Evolutionary conservation across 2,329 filamentous ascomycete species (phyloP).

Genomic region (Gliomastix tumulicola): DNA sequence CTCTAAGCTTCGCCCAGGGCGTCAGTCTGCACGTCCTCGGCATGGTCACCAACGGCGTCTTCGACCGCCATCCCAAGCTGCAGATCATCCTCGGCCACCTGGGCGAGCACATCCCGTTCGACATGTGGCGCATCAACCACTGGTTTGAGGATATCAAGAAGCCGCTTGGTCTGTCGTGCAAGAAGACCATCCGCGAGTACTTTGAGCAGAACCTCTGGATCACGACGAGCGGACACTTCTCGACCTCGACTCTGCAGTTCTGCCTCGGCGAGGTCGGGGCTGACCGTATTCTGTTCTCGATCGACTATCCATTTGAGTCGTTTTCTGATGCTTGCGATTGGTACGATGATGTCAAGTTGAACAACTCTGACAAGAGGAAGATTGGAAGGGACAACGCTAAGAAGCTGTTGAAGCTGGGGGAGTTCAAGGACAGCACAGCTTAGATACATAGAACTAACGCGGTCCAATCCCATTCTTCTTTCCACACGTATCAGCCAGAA

Average conservation of each 20-base stretch:
- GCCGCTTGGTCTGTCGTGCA: slow-evolving; percentile 36
- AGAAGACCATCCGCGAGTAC: slow-evolving; percentile 43
- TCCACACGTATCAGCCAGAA: no score
- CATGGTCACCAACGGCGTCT: slow-evolving; percentile 42
- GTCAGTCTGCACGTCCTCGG: slow-evolving; percentile 51
- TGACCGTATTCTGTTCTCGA: slow-evolving; percentile 43
- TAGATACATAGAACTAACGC: no score
- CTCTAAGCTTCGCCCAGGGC: slow-evolving; percentile 50
- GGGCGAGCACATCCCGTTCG: slow-evolving; percentile 41
- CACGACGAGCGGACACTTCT: slow-evolving; percentile 50
- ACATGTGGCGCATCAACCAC: slow-evolving; percentile 42
- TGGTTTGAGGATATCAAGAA: slow-evolving; percentile 52
- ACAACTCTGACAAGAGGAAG: slow-evolving; percentile 24
- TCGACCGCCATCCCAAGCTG: slow-evolving; percentile 36
- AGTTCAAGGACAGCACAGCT: slow-evolving; percentile 24
- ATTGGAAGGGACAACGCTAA: slow-evolving; percentile 36
- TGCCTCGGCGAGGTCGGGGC: slow-evolving; percentile 39
- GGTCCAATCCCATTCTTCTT: no score
- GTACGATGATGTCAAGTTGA: slow-evolving; percentile 28
- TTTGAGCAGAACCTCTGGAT: slow-evolving; percentile 49
- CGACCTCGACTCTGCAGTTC: slow-evolving; percentile 42
- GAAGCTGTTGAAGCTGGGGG: slow-evolving; percentile 27
- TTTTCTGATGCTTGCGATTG: slow-evolving; percentile 32
- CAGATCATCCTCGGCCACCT: slow-evolving; percentile 40
- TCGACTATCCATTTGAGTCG: slow-evolving; percentile 46